Evolutionary conservation across 73 alveolate genomes (phyloP).

Genomic region (Paramecium octaurelia): DNA sequence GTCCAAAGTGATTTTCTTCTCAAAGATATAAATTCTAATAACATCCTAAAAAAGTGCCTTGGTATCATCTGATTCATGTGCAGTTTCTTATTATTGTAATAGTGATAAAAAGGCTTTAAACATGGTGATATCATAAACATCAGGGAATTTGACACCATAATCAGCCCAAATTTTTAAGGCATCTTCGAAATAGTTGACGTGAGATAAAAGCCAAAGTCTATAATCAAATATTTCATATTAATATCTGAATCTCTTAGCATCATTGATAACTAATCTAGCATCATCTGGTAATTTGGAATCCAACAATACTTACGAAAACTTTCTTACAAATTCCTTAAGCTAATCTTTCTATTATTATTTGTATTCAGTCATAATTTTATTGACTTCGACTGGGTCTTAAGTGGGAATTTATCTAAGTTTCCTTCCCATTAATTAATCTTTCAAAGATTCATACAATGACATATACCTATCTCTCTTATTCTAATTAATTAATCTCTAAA

Average conservation of each 20-base stretch:
- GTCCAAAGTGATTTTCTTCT: background rate
- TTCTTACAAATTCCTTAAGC: slow-evolving; percentile 2
- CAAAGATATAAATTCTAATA: background rate
- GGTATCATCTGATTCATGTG: background rate
- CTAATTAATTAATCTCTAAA: background rate
- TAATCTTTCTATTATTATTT: background rate
- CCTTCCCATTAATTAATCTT: background rate
- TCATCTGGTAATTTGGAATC: background rate
- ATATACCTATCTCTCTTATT: slow-evolving; percentile 26
- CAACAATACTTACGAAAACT: background rate
- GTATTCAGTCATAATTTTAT: background rate
- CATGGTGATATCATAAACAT: background rate
- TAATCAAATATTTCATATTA: background rate
- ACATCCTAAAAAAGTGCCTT: background rate
- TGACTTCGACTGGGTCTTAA: background rate
- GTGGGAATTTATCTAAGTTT: background rate
- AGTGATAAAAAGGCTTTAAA: background rate
- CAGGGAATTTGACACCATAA: background rate
- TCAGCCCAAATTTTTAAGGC: background rate
- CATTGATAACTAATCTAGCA: slow-evolving; percentile 27
- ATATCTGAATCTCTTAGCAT: slow-evolving; percentile 32
- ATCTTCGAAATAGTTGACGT: background rate
- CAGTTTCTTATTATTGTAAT: background rate
- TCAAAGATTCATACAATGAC: slow-evolving; percentile 26
- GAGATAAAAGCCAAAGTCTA: background rate